Evolutionary conservation across 345 rosid species (phyloP), one percentile per base, ranked within the genome.

Genomic region (Hypericum perforatum): DNA sequence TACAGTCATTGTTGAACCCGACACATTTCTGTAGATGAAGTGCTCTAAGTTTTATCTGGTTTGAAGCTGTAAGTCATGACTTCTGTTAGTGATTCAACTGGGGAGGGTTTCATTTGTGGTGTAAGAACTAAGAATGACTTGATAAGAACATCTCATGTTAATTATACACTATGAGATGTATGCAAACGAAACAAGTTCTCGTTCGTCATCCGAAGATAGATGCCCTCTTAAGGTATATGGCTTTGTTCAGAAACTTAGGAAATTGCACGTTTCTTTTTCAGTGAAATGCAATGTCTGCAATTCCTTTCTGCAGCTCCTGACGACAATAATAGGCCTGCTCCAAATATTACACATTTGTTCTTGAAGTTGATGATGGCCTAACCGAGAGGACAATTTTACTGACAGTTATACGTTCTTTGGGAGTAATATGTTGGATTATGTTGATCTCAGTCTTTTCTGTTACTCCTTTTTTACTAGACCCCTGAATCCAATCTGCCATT

Each of bases 101-200:
- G 1, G 4, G 32, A 22, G 32, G 32, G 2, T 22, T 22, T 87
- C 73, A 69, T 82, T 49, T 87, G 84, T 59, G 80, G 85, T 15
- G 66, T n/a, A n/a, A n/a, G n/a, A n/a, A n/a, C n/a, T 81, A 72
- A 79, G 92, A 68, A 85, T 91, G 72, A 89, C 89, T 58, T 91
- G 96, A 95, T 78, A 76, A 67, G 92, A 82, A 46, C 92, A 84
- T 79, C 70, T 85, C 77, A 79, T 91, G 85, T 53, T 91, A 54
- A 76, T 81, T 72, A n/a, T n/a, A n/a, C 68, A 76, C 60, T 95
- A 91, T 63, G 80, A 70, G 43, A 62, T 67, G 63, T 64, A 78
- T 59, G 63, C 76, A 63, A 72, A 67, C 69, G 97, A 82, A 54
- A 66, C 78, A 45, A 54, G 68, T 60, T 69, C 82, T 52, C 71